phyloP scores from a whole-genome alignment of 2,329 filamentous ascomycete genomes.

The Alternaria angustiovoidea region DNA sequence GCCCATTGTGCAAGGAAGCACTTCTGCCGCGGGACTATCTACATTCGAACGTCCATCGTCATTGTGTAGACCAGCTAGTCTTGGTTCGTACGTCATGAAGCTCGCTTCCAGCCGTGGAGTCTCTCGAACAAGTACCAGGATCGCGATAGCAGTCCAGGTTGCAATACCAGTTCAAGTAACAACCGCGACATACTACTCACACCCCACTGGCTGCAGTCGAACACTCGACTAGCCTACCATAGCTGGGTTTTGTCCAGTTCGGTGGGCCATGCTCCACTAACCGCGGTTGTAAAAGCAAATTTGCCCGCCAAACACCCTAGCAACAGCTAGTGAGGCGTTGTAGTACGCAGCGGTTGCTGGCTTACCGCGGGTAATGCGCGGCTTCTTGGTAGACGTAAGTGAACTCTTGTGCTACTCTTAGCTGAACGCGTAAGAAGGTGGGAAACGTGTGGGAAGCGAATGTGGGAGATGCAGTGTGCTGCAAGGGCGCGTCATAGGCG shows the following conservation, averaged over 20 bases:
- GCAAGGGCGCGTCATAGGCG: slow-evolving; percentile 31
- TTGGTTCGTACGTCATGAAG: slow-evolving; percentile 9
- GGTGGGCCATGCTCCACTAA: background rate
- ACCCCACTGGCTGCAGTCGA: background rate
- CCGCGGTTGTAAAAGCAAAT: background rate
- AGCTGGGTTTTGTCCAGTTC: slow-evolving; percentile 1
- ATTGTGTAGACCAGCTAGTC: background rate
- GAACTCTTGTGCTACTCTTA: slow-evolving; percentile 1
- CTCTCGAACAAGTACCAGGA: background rate
- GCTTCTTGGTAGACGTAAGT: background rate
- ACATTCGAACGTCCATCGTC: background rate
- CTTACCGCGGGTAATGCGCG: background rate
- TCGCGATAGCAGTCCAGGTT: background rate
- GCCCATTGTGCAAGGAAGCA: background rate
- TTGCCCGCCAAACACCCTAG: background rate
- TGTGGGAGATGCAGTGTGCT: slow-evolving; percentile 18
- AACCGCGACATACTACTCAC: background rate
- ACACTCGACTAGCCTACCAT: background rate
- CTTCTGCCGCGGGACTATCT: background rate
- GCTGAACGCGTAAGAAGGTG: background rate
- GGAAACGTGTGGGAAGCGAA: background rate
- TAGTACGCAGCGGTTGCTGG: background rate
- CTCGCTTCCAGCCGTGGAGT: slow-evolving; percentile 2
- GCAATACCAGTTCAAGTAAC: no score
- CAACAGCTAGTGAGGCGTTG: background rate